Evolutionary conservation across 495 filamentous ascomycete species (phyloP), one percentile per base, ranked within the genome.

Genomic region (Neurospora sp.): DNA sequence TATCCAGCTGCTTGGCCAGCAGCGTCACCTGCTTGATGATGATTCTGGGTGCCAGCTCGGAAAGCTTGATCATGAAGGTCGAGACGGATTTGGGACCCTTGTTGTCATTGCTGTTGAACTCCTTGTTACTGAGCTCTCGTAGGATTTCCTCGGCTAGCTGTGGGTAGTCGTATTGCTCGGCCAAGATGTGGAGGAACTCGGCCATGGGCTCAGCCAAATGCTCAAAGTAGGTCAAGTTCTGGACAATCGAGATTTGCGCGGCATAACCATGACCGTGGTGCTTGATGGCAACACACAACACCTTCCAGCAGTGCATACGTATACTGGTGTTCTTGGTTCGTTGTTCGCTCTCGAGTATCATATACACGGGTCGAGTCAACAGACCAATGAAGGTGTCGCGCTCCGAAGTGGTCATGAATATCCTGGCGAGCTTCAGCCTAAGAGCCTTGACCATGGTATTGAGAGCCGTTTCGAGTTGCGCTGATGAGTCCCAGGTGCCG

Each of bases 161-260:
- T 10, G 94, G 93, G 78, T 98, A 97, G 82, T 99, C 96, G 84
- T 98, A 99, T 88, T 98, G 94, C 78, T 98, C 94, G 0, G 93
- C 88, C 35, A 99, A 86, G 76, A 99, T 99, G 75, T 98, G 94
- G 0, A 98, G 84, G 77, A 98, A 97, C 81, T 99, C 96, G 27
- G 96, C 96, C 96, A 99, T 99, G 0, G 96, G 96, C 79, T 99
- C 96, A 0, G 96, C 94, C 18, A 99, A 83, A 81, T 99, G 96
- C 81, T 99, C 96, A 73, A 98, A 99, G 82, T 99, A 99, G 0
- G 96, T 96, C 72, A 99, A 83, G 77, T 94, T 98, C 79, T 98
- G 96, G 69, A 98, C 92, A 79, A 98, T 97, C 10, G 94, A 96
- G 7, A 96, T 98, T 88, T 98, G 96, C 27, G 96, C 96, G 69